Conservation (phyloP, 345 rosid species). For the Rhizophora apiculata region DNA sequence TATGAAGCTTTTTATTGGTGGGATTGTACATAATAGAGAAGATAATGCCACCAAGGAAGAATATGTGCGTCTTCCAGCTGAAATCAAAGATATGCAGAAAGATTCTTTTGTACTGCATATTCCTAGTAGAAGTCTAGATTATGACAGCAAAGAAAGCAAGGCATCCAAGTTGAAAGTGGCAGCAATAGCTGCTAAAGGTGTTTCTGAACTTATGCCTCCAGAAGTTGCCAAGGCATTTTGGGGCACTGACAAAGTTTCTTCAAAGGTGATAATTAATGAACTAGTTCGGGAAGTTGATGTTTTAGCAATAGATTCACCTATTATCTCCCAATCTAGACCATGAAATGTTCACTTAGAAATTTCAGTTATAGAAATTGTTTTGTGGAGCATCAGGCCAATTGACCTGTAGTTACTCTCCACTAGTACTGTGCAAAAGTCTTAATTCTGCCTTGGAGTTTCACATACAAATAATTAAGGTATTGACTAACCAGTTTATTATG, state of each 20-base stretch:
- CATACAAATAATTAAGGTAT: background rate
- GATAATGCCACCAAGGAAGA: slow-evolving; percentile 66
- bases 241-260: slow-evolving; percentile 67
- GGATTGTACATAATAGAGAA: slow-evolving; percentile 71
- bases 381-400: too few species aligned
- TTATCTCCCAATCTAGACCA: background rate
- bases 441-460: background rate
- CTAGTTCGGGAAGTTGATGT: slow-evolving; percentile 11
- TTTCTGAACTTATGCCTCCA: slow-evolving; percentile 90
- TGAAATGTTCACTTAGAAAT: too few species aligned
- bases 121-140: slow-evolving; percentile 50
- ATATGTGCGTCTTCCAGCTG: slow-evolving; percentile 67
- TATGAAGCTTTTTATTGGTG: slow-evolving; percentile 80
- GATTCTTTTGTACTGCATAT: slow-evolving; percentile 76
- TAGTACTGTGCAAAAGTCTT: background rate
- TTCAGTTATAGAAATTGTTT: too few species aligned
- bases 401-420: too few species aligned
- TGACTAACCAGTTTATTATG: background rate
- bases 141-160: slow-evolving; percentile 40
- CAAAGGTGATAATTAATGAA: slow-evolving; percentile 54
- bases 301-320: slow-evolving; percentile 1
- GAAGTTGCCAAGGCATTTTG: slow-evolving; percentile 84
- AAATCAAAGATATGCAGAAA: slow-evolving; percentile 55
- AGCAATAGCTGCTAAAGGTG: slow-evolving; percentile 74
- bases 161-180: slow-evolving; percentile 61